Evolutionary conservation across 495 filamentous ascomycete species (phyloP), one percentile per base, ranked within the genome.

Genomic region (Aspergillus egyptiacus): DNA sequence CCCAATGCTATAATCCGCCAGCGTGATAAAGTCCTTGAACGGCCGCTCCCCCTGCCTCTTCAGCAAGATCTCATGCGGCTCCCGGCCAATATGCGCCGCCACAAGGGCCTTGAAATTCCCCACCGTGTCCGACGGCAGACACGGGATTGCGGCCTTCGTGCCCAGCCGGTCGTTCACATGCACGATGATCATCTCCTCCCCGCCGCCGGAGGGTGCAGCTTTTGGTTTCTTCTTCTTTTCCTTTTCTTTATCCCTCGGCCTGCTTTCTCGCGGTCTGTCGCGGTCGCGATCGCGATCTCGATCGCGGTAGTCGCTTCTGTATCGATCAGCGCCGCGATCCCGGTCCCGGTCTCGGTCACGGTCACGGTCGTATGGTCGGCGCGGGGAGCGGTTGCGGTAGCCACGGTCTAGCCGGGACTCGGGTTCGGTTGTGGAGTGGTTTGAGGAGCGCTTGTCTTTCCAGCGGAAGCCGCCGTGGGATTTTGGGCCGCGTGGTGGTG

Each of bases 161-260:
- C 90, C 90, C 18, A 96, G 71, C 20, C 91, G 79, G 68, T 96
- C 91, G 61, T 96, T 95, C 54, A 96, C 85, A 57, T 89, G 79
- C 13, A 96, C 90, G 18, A 93, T 78, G 46, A 95, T 96, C 85
- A 95, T 91, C 25, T 84, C 83, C 61, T 91, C 87, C 2, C 48
- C 48, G 0, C 72, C 61, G 0, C 63, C 63, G 32, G 65, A 59
- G 13, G 59, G 61, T 11, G 56, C 60, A 3, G 61, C 35, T 28
- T 68, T 64, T 3, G 59, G 43, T 36, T 70, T 67, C 63, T 70
- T 71, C n/a, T 65, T 58, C 40, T 69, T 65, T 45, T 71, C 73
- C 39, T 59, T 27, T 67, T 58, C 13, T 41, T 33, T 19, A 57
- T 60, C 40, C 63, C 64, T 61, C 20, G 53, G 48, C n/a, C n/a